Evolutionary conservation across 495 filamentous ascomycete genomes (phyloP), one percentile per base, ranked within the genome.

Genomic region (Aspergillus campestris): DNA sequence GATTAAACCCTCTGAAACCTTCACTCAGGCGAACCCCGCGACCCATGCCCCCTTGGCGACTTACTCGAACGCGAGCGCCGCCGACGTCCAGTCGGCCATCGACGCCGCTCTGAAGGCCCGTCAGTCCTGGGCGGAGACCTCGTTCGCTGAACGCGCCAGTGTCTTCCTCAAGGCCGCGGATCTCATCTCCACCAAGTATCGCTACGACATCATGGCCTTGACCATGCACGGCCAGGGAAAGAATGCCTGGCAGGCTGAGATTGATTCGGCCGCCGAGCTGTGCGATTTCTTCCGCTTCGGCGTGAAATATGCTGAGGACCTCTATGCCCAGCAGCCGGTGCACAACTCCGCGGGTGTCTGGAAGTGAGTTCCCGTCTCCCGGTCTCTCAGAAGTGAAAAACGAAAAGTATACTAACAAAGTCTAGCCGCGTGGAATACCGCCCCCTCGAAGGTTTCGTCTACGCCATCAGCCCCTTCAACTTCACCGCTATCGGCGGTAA

Each of bases 161-260:
- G 70, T 96, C 51, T 96, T 96, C 69, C 77, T 96, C 36, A 94
- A 94, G 70, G 89, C 89, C 1, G 89, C 89, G 8, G 89, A 95
- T 58, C 68, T 96, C 45, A 81, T 96, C 55, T 71, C 86, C 31
- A 81, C 79, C 49, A 95, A 95, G 65, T 95, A 96, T 69, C 79
- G 89, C 53, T 94, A 94, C 62, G 86, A 92, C 47, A 71, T 96
- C 45, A 90, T 94, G 84, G 89, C 90, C 6, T 77, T 88, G 32
- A 96, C 89, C 7, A 94, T 96, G 77, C 73, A 94, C 15, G 89
- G 89, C 29, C 89, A 96, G 64, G 89, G 89, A 50, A 96, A 96
- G 75, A 95, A 94, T 64, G 86, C 85, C 18, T 95, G 87, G 87
- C 89, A 96, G 63, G 89, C 89, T 13, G 89, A 96, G 77, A 94